These are phyloP conservation scores for Saccharum hybrid DNA, from an alignment of 202 grass and related monocot genomes.

Conservation along the genomic window DNA sequence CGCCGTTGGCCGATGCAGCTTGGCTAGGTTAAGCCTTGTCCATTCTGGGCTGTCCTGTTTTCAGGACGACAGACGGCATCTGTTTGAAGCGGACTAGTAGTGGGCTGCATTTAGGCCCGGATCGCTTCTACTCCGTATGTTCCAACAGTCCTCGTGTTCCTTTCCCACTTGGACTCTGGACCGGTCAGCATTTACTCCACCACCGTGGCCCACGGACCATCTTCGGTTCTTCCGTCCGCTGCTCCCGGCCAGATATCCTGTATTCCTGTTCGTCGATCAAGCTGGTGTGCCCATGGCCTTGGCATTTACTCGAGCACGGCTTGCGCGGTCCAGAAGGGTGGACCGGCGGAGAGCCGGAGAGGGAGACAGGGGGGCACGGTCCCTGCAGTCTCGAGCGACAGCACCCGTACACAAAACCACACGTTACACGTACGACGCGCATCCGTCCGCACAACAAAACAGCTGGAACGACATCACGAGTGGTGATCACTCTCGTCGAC, in stretches of 20 bases:
- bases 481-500: background rate
- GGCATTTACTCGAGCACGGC: background rate
- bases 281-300: background rate
- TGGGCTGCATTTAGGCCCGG: background rate
- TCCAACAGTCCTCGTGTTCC: background rate
- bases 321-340: background rate
- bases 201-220: background rate
- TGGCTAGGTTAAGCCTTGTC: too few species aligned
- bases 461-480: background rate
- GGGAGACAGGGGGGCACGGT: background rate
- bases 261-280: background rate
- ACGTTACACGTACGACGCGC: background rate
- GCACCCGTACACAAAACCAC: background rate
- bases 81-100: background rate
- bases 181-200: background rate
- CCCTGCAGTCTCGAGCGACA: background rate
- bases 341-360: background rate
- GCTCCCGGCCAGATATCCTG: background rate
- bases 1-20: too few species aligned
- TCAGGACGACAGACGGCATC: too few species aligned
- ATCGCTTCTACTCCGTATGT: background rate
- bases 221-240: background rate
- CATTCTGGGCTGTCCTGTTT: too few species aligned
- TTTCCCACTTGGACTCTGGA: background rate
- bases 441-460: background rate